Conservation (phyloP, 345 rosid genomes). For the Eucalyptus fibrosa region DNA sequence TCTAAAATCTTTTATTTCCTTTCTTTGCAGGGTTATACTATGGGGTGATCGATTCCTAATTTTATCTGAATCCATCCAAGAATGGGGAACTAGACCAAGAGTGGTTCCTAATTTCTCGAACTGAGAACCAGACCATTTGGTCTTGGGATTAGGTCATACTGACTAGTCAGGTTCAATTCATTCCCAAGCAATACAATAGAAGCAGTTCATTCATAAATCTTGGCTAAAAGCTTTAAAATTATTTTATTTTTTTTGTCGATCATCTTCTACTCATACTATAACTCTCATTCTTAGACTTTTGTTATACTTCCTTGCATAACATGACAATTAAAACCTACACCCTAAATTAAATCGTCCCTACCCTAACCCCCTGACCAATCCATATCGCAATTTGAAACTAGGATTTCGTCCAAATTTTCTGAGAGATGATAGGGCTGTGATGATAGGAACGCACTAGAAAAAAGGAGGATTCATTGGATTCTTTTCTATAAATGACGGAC, state of each 20-base stretch:
- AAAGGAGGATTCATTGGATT: background rate
- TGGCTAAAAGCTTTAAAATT: background rate
- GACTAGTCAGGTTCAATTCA: rapidly evolving
- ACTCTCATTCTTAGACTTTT: no score
- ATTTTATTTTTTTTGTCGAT: no score
- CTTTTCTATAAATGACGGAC: background rate
- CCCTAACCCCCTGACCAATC: rapidly evolving
- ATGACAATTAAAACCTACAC: no score
- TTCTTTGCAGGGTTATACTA: rapidly evolving
- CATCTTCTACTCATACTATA: no score
- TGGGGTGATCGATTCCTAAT: background rate
- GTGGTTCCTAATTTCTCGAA: rapidly evolving
- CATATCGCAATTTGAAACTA: no score
- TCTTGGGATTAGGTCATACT: rapidly evolving
- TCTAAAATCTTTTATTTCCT: no score
- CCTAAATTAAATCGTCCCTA: no score
- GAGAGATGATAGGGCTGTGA: background rate
- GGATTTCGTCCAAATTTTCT: background rate
- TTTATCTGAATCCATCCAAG: rapidly evolving
- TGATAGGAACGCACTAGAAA: background rate
- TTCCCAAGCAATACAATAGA: background rate
- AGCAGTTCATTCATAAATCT: background rate
- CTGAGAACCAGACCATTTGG: background rate
- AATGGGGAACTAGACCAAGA: background rate
- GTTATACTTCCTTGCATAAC: no score